These are phyloP conservation scores for Alternaria viburni DNA, from an alignment of 2,329 filamentous ascomycete species.

Conservation along the genomic window DNA sequence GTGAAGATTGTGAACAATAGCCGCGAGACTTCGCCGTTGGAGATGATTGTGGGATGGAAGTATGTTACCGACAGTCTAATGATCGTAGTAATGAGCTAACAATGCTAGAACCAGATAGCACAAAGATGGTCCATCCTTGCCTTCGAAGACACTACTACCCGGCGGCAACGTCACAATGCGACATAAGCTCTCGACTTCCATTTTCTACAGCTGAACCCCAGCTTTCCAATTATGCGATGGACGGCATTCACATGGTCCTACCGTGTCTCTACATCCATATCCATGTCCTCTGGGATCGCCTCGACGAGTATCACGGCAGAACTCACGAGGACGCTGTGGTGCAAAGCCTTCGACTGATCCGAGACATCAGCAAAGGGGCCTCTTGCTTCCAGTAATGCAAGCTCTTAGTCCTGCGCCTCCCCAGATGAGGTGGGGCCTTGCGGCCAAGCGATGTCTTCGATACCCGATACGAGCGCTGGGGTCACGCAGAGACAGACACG, in stretches of 20 bases:
- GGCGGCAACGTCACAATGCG: not conserved
- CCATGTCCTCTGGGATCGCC: not conserved
- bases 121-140: not conserved
- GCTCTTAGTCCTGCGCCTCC: not conserved
- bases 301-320: not conserved
- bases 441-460: not conserved
- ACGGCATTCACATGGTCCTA: not conserved
- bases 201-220: not conserved
- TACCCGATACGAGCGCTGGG: not conserved
- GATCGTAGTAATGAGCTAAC: not conserved
- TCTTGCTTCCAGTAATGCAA: not conserved
- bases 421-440: not conserved
- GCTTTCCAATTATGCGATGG: not conserved
- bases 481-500: not conserved
- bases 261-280: not conserved
- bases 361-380: not conserved
- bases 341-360: not conserved
- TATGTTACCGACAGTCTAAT: not conserved
- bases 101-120: not conserved
- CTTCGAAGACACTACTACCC: not conserved
- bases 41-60: not conserved
- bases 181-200: not conserved
- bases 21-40: not conserved
- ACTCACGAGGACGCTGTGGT: not conserved
- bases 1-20: not conserved